These are phyloP conservation scores for Rasamsonia emersonii DNA, from an alignment of 2,329 filamentous ascomycete species.

Conservation along the genomic window DNA sequence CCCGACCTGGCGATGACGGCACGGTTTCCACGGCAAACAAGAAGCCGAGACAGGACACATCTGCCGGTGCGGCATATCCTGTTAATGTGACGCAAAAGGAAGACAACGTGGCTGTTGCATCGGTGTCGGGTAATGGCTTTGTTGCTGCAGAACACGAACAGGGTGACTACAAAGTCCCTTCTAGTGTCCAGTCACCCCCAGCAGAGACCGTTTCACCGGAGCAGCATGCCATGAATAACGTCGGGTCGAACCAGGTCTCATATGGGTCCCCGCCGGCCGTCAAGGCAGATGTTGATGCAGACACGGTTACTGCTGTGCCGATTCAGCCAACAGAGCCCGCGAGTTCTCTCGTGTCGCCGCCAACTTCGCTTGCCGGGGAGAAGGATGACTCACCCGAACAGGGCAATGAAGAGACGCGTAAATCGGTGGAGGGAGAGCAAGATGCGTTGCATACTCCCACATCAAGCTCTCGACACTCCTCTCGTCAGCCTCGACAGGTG, in stretches of 20 bases:
- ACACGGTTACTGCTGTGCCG: slow-evolving; percentile 19
- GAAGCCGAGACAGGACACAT: slow-evolving; percentile 27
- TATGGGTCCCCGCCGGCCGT: slow-evolving; percentile 32
- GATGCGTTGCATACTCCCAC: slow-evolving; percentile 26
- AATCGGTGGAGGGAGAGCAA: slow-evolving; percentile 16
- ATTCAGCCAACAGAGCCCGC: slow-evolving; percentile 21
- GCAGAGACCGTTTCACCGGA: slow-evolving; percentile 1
- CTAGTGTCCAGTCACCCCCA: slow-evolving; percentile 8
- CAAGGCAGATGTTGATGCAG: slow-evolving; percentile 25
- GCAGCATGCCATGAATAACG: slow-evolving; percentile 11
- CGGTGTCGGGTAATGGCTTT: too few species aligned
- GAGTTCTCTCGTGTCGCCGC: slow-evolving; percentile 36
- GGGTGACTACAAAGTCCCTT: too few species aligned
- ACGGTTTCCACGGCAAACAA: slow-evolving; percentile 16
- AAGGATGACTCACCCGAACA: slow-evolving; percentile 22
- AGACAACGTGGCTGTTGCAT: slow-evolving; percentile 11
- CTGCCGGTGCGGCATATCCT: slow-evolving; percentile 17
- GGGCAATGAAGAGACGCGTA: slow-evolving; percentile 18
- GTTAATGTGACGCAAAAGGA: slow-evolving; percentile 15
- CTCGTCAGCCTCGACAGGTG: slow-evolving; percentile 34
- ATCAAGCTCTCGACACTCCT: slow-evolving; percentile 36
- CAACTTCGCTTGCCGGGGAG: slow-evolving; percentile 36
- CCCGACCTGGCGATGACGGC: slow-evolving; percentile 36
- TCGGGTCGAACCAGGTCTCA: slow-evolving; percentile 16
- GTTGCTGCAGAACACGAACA: too few species aligned